Evolutionary conservation across 495 filamentous ascomycete species (phyloP), one percentile per base, ranked within the genome.

Genomic region (Neurospora sp.): DNA sequence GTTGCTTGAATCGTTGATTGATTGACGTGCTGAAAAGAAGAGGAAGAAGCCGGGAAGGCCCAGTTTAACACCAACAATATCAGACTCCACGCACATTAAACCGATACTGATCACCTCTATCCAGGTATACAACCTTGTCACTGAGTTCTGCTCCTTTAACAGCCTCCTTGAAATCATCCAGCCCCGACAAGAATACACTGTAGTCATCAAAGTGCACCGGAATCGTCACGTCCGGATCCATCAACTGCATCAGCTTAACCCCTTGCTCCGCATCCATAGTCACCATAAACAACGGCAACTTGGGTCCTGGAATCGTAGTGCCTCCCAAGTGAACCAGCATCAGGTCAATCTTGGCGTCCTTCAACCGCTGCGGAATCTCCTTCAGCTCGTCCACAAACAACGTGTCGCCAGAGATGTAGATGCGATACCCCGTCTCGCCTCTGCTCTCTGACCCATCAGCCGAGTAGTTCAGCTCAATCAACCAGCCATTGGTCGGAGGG

Each of bases 391-490:
- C 84, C 44, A 89, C 83, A 69, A 91, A 80, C 8, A 93, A 79
- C n/a, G 90, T 93, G 80, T 93, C 90, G 53, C 90, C 91, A 0
- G 89, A 88, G 69, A 93, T 91, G 81, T 92, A 93, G 74, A 93
- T 91, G 37, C 87, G 79, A 73, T 91, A 91, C 5, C 88, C 87
- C 53, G 77, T 80, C 35, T 86, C 74, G 22, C 69, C 89, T 80
- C 5, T 77, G 73, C 3, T 78, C 73, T 8, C 65, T 74, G 5
- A 76, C 70, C 39, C 68, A 40, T 40, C 48, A 2, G 41, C 7
- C 6, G 38, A 71, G 71, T 86, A 83, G 6, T 90, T 90, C 27
- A 92, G 81, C 75, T 92, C 90, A 6, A 93, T 70, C 78, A 93
- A 85, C 90, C 90, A 93, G 42, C 90, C 91, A 74, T 92, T 92